Conservation (phyloP, 2,329 filamentous ascomycete species). For the Talaromyces sp. region DNA sequence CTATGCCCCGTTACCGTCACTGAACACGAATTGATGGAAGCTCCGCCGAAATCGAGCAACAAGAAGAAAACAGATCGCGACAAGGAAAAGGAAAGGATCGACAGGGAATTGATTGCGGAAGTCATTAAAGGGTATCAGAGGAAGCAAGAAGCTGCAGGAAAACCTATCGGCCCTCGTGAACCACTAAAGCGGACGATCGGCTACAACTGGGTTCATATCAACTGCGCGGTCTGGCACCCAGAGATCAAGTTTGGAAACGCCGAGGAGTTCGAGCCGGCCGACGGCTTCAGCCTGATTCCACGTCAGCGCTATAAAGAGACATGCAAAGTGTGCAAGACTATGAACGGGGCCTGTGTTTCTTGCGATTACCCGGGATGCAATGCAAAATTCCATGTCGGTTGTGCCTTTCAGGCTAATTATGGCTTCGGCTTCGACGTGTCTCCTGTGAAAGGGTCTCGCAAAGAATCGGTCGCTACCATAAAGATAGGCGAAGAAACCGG, state of each 20-base stretch:
- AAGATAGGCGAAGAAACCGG: slow-evolving; percentile 77
- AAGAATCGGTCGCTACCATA: slow-evolving; percentile 74
- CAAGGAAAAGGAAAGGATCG: slow-evolving; percentile 77
- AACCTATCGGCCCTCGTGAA: slow-evolving; percentile 78
- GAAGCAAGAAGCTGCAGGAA: slow-evolving; percentile 76
- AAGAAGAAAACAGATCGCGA: slow-evolving; percentile 94
- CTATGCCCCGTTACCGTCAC: slow-evolving; percentile 80
- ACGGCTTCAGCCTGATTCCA: slow-evolving; percentile 82
- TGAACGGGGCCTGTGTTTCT: slow-evolving; percentile 69
- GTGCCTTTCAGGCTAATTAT: slow-evolving; percentile 78
- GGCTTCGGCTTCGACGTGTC: slow-evolving; percentile 83
- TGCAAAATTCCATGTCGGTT: slow-evolving; percentile 74
- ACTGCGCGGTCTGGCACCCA: slow-evolving; percentile 84
- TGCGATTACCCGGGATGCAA: slow-evolving; percentile 60
- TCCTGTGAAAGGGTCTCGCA: slow-evolving; percentile 81
- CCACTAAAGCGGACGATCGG: slow-evolving; percentile 89
- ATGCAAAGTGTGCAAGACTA: slow-evolving; percentile 79
- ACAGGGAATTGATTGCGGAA: slow-evolving; percentile 76
- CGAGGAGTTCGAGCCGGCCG: slow-evolving; percentile 73
- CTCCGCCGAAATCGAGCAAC: slow-evolving; percentile 63
- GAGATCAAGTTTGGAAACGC: slow-evolving; percentile 91
- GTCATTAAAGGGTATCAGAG: slow-evolving; percentile 77
- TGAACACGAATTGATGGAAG: slow-evolving; percentile 77
- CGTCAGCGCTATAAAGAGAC: slow-evolving; percentile 65
- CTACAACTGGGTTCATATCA: slow-evolving; percentile 98